Evolutionary conservation across 129 eudicot genomes (phyloP).

Genomic region (Artemisia tridentata): DNA sequence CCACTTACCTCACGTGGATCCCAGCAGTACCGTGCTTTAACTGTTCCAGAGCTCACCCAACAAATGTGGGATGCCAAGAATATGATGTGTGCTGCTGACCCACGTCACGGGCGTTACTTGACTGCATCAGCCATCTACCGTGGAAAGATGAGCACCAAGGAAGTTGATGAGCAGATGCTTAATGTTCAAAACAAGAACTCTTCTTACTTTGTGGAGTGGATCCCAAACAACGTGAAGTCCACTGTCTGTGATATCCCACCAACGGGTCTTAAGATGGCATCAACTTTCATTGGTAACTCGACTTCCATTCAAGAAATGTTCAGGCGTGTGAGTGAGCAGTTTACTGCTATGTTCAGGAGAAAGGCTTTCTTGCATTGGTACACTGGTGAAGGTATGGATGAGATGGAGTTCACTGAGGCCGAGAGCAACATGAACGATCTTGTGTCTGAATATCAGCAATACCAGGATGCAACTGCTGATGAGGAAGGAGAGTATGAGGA

Average conservation of each 20-base stretch:
- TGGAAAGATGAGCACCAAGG: constrained; percentile 79
- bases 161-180: constrained; percentile 70
- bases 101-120: constrained; percentile 66
- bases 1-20: no score
- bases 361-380: constrained; percentile 79
- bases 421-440: constrained; percentile 68
- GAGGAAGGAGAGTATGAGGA: constrained; percentile 58
- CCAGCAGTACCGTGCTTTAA: no score
- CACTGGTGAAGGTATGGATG: constrained; percentile 71
- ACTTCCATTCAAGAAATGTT: constrained; percentile 80
- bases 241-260: constrained; percentile 72
- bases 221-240: constrained; percentile 63
- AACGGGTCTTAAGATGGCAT: constrained; percentile 60
- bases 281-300: constrained; percentile 61
- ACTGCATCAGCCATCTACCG: constrained; percentile 79
- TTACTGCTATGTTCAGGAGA: constrained; percentile 71
- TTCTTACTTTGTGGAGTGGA: constrained; percentile 67
- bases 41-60: constrained; percentile 62
- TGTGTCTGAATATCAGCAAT: constrained; percentile 64
- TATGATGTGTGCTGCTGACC: constrained; percentile 89
- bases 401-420: constrained; percentile 72
- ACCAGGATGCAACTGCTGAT: constrained; percentile 72
- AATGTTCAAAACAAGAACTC: constrained; percentile 70
- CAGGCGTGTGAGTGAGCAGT: constrained; percentile 67
- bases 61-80: constrained; percentile 85